A percentile compares a stretch with the other conserved stretches of the same genome.
phyloP scores from a whole-genome alignment of 768 basidiomycete species.

The Boletus subcaerulescens region DNA sequence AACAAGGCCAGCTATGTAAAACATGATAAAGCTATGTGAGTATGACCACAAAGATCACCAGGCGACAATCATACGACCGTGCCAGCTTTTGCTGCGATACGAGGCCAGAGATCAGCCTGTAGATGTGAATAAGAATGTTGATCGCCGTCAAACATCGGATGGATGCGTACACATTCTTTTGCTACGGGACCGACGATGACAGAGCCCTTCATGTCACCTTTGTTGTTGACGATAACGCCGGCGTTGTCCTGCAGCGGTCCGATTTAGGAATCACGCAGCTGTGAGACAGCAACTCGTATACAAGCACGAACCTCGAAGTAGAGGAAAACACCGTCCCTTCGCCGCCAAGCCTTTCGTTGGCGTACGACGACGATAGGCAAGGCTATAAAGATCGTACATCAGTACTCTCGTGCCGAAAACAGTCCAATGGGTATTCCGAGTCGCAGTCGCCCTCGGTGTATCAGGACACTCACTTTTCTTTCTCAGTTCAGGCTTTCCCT shows the following conservation, averaged over 20 bases:
- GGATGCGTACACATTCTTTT: slow-evolving; percentile 90
- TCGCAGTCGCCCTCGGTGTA: no score
- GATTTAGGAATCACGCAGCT: background rate
- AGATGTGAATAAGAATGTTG: background rate
- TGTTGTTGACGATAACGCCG: slow-evolving; percentile 96
- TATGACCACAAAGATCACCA: slow-evolving; percentile 12
- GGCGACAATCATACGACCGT: slow-evolving; percentile 78
- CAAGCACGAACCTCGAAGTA: slow-evolving; percentile 78
- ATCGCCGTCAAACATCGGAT: background rate
- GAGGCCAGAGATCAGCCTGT: slow-evolving; percentile 96
- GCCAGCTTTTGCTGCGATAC: slow-evolving; percentile 98
- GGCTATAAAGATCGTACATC: slow-evolving; percentile 46
- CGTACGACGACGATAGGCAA: slow-evolving; percentile 97
- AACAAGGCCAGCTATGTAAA: slow-evolving; percentile 16
- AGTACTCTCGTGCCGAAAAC: background rate
- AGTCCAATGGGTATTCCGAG: background rate
- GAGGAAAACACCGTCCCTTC: slow-evolving; percentile 97
- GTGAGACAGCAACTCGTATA: background rate
- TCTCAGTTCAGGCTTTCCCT: slow-evolving; percentile 98
- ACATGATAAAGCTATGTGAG: slow-evolving; percentile 9
- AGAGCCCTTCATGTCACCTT: slow-evolving; percentile 99
- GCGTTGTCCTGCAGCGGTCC: slow-evolving; percentile 69
- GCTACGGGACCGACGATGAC: slow-evolving; percentile 96
- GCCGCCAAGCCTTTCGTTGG: slow-evolving; percentile 97
- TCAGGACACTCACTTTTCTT: slow-evolving; percentile 84